Conservation (phyloP, 228 moss, liverwort and hornwort genomes). For the Sphagnum fallax region DNA sequence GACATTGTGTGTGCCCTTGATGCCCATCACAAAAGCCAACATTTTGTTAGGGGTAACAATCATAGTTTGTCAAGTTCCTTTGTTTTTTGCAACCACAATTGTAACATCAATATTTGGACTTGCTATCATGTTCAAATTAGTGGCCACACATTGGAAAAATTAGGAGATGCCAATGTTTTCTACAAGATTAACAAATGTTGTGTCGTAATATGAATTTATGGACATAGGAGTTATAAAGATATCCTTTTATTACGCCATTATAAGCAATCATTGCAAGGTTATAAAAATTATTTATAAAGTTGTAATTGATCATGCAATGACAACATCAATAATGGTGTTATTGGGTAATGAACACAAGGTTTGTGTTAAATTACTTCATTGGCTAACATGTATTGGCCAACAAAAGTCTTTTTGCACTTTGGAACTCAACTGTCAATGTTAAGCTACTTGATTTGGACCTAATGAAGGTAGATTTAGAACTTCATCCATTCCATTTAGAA, state of each 20-base stretch:
- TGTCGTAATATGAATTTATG: not conserved
- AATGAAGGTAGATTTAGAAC: too few relatives aligned
- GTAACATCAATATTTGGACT: not conserved
- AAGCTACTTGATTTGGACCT: too few relatives aligned
- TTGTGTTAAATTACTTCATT: not conserved
- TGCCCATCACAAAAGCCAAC: not conserved
- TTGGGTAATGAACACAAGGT: not conserved
- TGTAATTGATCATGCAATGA: not conserved
- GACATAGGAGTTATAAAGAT: not conserved
- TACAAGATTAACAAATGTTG: not conserved
- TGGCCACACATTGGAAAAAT: not conserved
- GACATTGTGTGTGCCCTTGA: too few relatives aligned
- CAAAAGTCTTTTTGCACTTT: not conserved
- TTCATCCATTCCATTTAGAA: too few relatives aligned
- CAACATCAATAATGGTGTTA: not conserved
- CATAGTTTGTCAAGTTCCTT: not conserved
- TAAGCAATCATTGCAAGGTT: not conserved
- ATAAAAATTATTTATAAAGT: not conserved
- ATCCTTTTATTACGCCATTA: not conserved
- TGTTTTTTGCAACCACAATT: not conserved
- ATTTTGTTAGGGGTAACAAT: not conserved
- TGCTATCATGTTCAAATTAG: not conserved
- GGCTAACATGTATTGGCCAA: not conserved
- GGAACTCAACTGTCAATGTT: not conserved
- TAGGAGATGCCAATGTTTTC: not conserved